Evolutionary conservation across 768 basidiomycete genomes (phyloP).

Genomic region (Boletus subparvulus): DNA sequence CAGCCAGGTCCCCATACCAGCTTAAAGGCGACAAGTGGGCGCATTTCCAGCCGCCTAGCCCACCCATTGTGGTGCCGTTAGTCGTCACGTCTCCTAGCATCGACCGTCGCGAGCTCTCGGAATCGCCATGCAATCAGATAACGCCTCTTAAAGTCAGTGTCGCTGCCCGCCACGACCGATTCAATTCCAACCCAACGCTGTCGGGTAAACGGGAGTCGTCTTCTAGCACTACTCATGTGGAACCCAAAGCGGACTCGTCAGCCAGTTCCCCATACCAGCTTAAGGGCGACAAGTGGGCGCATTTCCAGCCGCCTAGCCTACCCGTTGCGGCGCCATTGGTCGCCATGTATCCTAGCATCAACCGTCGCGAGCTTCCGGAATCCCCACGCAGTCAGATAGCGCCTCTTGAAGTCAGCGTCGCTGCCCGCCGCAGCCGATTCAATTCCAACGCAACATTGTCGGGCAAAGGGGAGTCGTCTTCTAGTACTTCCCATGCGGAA

Average conservation of each 20-base stretch:
- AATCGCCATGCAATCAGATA: not conserved
- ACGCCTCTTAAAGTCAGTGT: not conserved
- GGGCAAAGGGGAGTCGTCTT: not conserved
- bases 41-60: not conserved
- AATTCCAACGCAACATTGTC: not conserved
- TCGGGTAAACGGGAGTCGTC: not conserved
- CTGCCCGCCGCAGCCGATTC: not conserved
- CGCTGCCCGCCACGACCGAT: not conserved
- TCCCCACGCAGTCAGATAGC: not conserved
- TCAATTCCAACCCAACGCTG: not conserved
- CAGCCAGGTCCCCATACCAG: not conserved
- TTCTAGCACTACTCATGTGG: too few species aligned
- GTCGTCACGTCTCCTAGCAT: slow-evolving; percentile 1
- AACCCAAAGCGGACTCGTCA: not conserved
- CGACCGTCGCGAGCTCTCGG: not conserved
- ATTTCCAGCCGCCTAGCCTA: not conserved
- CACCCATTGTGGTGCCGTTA: not conserved
- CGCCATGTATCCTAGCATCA: not conserved
- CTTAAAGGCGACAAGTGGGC: not conserved
- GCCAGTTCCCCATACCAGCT: not conserved
- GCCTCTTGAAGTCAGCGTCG: not conserved
- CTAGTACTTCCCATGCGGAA: not conserved
- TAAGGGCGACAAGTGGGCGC: not conserved
- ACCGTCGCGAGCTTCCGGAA: not conserved
- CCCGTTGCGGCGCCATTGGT: not conserved